Conservation (phyloP, 305 asterid genomes). For the Fraxinus latifolia region DNA sequence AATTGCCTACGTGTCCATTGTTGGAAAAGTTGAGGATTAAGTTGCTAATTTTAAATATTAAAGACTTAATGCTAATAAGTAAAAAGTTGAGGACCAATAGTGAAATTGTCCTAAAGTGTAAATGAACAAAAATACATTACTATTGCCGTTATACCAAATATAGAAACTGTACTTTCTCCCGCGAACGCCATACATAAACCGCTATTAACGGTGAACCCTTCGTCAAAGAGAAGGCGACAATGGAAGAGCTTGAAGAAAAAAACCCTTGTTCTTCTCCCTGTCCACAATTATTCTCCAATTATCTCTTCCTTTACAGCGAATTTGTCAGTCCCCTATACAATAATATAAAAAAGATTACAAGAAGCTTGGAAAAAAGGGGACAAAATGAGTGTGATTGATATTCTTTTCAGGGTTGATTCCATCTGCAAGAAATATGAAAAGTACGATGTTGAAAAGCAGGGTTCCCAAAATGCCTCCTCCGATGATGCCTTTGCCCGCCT, state of each 20-base stretch:
- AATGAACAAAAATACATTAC: neutral
- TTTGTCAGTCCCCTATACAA: neutral
- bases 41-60: neutral
- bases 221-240: constrained; percentile 15
- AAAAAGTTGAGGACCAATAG: neutral
- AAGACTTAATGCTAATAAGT: neutral
- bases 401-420: constrained; percentile 66
- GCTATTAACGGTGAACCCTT: constrained; percentile 44
- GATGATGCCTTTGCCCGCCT: constrained; percentile 75
- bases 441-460: constrained; percentile 77
- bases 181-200: constrained; percentile 22
- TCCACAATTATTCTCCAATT: neutral
- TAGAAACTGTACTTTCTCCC: neutral
- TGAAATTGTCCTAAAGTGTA: neutral
- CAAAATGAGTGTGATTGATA: constrained; percentile 78
- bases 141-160: neutral
- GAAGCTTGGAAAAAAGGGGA: neutral
- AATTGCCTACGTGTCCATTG: neutral
- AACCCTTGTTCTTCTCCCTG: constrained; percentile 8
- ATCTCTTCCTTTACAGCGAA: neutral
- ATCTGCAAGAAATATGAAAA: constrained; percentile 81
- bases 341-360: neutral
- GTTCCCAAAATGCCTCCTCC: constrained; percentile 35
- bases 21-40: neutral
- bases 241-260: constrained; percentile 17